Base-by-base conservation (phyloP, 2,329 filamentous ascomycete species). In the Anthostomella pinea region DNA sequence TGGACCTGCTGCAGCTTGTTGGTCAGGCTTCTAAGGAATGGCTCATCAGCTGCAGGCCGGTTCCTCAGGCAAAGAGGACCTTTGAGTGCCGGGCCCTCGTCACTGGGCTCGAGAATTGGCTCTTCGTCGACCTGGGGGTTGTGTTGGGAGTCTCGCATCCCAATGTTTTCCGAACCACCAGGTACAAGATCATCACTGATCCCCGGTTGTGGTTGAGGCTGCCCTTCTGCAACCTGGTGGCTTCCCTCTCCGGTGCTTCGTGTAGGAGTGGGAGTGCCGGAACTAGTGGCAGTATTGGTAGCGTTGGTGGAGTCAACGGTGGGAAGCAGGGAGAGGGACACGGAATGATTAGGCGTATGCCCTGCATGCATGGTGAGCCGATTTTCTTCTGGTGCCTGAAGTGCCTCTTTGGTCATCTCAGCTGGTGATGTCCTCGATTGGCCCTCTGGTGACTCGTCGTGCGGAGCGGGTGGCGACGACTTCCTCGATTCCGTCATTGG, bases 291-390 rank as follows among this genome's bases (percentile, higher is more conserved):
- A 10, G 61, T 64, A 21, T 68, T 69, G 6, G 56, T 51, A 11
- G 53, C 58, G 8, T 59, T 64, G 2, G 69, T 70, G 9, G 66
- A 65, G 7, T 63, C 60, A 29, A 66, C 60, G 8, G 69, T 72
- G 5, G 66, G 64, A 11, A 77, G 58, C 2, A 70, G 57, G 4
- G 77, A 77, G 8, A 79, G 60, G 1, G 75, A 78, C 15, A 66
- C 55, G 3, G 64, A 67, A 52, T 80, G 77, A 33, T 70, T 80
- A 6, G 78, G 78, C 2, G 78, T 81, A 56, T 81, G 78, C 1
- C 78, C 78, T 14, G 78, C 78, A 54, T 81, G 72, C 69, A 82
- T 75, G 1, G 69, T 79, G 25, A 80, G 68, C 28, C 78, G 67
- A 31, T 63, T 65, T 27, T 66, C 64, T 49, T 73, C 75, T 5